phyloP scores from a whole-genome alignment of 2,329 filamentous ascomycete species.

The Nigrograna mackinnonii region DNA sequence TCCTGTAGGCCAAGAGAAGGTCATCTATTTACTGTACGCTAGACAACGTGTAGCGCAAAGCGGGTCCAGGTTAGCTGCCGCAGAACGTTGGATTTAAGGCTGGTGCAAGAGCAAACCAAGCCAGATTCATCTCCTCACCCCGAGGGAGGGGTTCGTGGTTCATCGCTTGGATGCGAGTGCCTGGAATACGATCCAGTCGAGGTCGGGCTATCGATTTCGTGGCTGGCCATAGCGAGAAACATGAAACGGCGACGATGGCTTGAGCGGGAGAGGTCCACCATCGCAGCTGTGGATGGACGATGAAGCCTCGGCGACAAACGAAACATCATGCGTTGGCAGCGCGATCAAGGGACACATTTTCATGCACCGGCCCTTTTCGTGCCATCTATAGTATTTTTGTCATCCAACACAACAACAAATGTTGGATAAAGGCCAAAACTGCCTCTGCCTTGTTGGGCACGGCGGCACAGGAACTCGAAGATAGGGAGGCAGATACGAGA shows the following conservation, averaged over 20 bases:
- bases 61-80: constrained; percentile 8
- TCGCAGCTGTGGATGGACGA: not conserved
- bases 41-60: constrained; percentile 13
- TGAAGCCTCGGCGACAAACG: constrained; percentile 22
- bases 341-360: not conserved
- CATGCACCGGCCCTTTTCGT: not conserved
- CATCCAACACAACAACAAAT: constrained; percentile 10
- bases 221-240: not conserved
- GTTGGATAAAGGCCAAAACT: constrained; percentile 9
- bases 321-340: constrained; percentile 25
- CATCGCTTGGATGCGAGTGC: constrained; percentile 6
- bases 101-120: constrained; percentile 7
- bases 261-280: constrained; percentile 10
- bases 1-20: constrained; percentile 12
- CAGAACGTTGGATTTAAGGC: constrained; percentile 16
- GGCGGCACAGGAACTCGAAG: too few relatives aligned
- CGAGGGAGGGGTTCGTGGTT: constrained; percentile 2
- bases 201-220: too few relatives aligned
- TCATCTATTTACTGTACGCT: constrained; percentile 16
- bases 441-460: too few relatives aligned
- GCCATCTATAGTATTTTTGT: constrained; percentile 6
- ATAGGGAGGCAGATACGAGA: too few relatives aligned
- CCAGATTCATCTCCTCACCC: constrained; percentile 2
- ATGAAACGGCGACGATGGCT: constrained; percentile 11
- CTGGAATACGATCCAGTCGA: too few relatives aligned